A percentile compares a stretch with the other conserved stretches of the same genome.
phyloP scores from a whole-genome alignment of 2,329 filamentous ascomycete genomes.

The Ceratocystis papillata region DNA sequence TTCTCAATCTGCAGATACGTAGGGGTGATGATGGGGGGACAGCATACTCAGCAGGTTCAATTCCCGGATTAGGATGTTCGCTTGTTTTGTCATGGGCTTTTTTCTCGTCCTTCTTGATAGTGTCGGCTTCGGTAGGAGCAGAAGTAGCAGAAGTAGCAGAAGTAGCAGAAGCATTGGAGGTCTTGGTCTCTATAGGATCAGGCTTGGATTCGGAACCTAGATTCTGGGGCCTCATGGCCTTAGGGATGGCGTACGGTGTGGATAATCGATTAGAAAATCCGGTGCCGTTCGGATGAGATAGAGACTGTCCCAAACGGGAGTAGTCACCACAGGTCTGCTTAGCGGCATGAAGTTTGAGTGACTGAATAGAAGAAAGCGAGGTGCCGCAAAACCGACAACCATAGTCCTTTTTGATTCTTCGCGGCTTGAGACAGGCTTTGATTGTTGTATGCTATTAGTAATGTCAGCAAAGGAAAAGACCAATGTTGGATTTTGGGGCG shows the following conservation, averaged over 20 bases:
- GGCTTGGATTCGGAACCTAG: no score
- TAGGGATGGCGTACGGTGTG: background rate
- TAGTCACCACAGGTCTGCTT: slow-evolving; percentile 40
- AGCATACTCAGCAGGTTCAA: no score
- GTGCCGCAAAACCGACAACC: slow-evolving; percentile 34
- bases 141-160: no score
- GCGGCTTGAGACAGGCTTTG: slow-evolving; percentile 30
- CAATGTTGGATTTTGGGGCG: background rate
- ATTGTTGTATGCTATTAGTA: slow-evolving; percentile 32
- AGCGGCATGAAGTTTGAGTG: slow-evolving; percentile 37
- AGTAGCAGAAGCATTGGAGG: background rate
- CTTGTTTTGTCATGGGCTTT: no score
- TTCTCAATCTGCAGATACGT: background rate
- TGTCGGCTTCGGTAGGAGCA: no score
- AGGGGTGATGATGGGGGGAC: background rate
- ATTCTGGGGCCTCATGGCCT: background rate
- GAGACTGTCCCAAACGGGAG: slow-evolving; percentile 21
- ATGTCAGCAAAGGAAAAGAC: background rate
- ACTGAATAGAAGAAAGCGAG: slow-evolving; percentile 35
- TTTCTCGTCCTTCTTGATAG: no score
- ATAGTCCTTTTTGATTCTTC: slow-evolving; percentile 27
- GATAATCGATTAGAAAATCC: background rate
- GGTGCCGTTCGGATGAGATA: slow-evolving; percentile 4
- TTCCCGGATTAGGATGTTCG: no score
- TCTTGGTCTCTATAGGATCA: background rate